Base-by-base conservation (phyloP, 208 protist species). In the Trypanosoma mega region DNA sequence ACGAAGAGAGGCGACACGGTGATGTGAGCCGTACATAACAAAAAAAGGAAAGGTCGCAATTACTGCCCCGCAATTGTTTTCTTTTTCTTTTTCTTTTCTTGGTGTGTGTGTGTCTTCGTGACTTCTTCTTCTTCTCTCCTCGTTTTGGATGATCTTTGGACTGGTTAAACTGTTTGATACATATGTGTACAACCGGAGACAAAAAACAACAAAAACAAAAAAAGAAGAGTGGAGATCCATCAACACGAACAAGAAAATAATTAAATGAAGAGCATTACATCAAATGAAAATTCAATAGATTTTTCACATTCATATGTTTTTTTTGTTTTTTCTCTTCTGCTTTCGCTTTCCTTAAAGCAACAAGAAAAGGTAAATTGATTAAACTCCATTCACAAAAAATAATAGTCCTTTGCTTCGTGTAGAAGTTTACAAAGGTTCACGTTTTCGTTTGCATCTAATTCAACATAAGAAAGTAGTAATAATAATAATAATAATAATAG, bases 1-100 rank as follows among this genome's bases (percentile, higher is more conserved):
- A 37, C 64, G 64, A 16, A 70, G 30, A 23, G 45, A 37, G 0
- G 64, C 64, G 12, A 70, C 64, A 24, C 64, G 64, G 44, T 70
- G 64, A 26, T 63, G 55, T 18, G 48, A 11, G 33, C 29, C 39
- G 39, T 63, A 63, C 64, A 70, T 70, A 18, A 9, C 11, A 54
- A 21, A n/a, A 23, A 39, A 12, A 39, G 6, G 34, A 6, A 39
- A 39, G 6, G 7, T 16, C 6, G 4, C 21, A 39, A 18, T 41
- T 43, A 55, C 61, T 64, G 16, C 27, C 39, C 1, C 33, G 23
- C 21, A 3, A 11, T 27, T 50, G 3, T 20, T 62, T 51, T 50
- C 9, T 48, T 34, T 34, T 2, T 51, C n/a, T n/a, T 51, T 31
- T 30, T 4, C 30, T n/a, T 51, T 4, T 30, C 23, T 51, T 18